Percentiles rank a stretch among this genome's conserved stretches.
Evolutionary conservation across 371 early-diverging fungal species (phyloP).

Genomic region (Mortierella sp.): DNA sequence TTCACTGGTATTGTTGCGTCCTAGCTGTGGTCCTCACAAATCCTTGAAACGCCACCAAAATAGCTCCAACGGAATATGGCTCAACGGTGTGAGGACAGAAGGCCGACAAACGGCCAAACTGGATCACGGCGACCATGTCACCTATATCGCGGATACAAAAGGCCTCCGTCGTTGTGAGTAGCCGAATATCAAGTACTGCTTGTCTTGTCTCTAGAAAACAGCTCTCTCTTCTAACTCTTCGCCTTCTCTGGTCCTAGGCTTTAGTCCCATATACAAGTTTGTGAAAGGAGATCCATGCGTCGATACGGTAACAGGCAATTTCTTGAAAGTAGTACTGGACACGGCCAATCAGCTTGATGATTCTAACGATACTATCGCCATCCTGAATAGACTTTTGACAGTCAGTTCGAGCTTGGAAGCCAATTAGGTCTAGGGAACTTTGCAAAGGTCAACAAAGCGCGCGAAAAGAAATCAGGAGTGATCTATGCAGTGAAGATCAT

Average conservation of each 20-base stretch:
- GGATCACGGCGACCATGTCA: constrained; percentile 71
- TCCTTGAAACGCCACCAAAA: too few species aligned
- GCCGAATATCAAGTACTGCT: too few species aligned
- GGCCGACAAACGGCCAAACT: constrained; percentile 60
- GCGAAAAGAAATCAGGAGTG: constrained; percentile 52
- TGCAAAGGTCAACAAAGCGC: constrained; percentile 67
- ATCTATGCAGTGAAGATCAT: constrained; percentile 73
- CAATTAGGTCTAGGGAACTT: constrained; percentile 69
- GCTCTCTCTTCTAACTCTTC: too few species aligned
- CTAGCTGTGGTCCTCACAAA: too few species aligned
- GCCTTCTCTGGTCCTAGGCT: too few species aligned
- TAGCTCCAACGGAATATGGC: constrained; percentile 78
- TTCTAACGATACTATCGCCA: not conserved
- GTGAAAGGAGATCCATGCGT: too few species aligned
- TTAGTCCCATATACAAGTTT: too few species aligned
- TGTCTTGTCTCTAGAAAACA: too few species aligned
- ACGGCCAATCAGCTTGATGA: not conserved
- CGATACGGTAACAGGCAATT: too few species aligned
- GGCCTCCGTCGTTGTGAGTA: too few species aligned
- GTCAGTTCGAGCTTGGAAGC: constrained; percentile 55
- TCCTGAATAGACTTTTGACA: constrained; percentile 57
- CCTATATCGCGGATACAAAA: constrained; percentile 55
- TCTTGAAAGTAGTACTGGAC: too few species aligned
- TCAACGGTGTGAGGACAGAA: constrained; percentile 64
- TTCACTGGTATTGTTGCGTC: not conserved